phyloP scores from a whole-genome alignment of 371 early-diverging fungal species.

The Entomophthora muscae region DNA sequence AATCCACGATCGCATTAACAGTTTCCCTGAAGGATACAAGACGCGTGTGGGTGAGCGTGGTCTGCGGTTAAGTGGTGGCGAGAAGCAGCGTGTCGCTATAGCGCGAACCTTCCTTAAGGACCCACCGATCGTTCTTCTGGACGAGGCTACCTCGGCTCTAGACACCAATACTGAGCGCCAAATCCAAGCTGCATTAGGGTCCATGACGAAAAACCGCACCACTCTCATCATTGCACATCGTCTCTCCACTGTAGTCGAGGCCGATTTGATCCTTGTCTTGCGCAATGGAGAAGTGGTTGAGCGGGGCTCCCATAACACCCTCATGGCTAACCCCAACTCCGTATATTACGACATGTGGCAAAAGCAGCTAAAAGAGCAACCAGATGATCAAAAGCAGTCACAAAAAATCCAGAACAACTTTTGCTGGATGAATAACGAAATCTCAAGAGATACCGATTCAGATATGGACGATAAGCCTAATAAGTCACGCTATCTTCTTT shows the following conservation, averaged over 20 bases:
- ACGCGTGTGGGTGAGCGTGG: conserved; percentile 91
- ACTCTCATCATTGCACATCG: conserved; percentile 93
- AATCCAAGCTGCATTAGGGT: conserved; percentile 44
- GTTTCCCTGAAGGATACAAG: conserved; percentile 56
- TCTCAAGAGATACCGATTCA: background rate
- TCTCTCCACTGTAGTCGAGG: conserved; percentile 62
- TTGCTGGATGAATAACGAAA: background rate
- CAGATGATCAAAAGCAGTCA: background rate
- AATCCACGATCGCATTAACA: conserved; percentile 30
- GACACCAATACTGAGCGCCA: conserved; percentile 57
- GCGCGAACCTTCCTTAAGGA: conserved; percentile 64
- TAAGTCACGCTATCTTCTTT: background rate
- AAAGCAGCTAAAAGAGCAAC: conserved; percentile 53
- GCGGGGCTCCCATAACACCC: conserved; percentile 69
- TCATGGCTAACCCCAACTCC: conserved; percentile 31
- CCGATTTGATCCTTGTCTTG: conserved; percentile 57
- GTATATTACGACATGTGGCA: conserved; percentile 79
- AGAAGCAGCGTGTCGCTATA: conserved; percentile 85
- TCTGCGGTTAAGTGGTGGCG: conserved; percentile 74
- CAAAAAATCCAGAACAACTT: background rate
- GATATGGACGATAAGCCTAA: background rate
- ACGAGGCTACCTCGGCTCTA: conserved; percentile 36
- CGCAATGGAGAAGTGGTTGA: conserved; percentile 71
- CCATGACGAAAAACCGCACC: conserved; percentile 61
- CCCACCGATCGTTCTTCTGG: conserved; percentile 54